These are phyloP conservation scores for Penicillium rolfsii DNA, from an alignment of 2,329 filamentous ascomycete genomes.

Conservation along the genomic window DNA sequence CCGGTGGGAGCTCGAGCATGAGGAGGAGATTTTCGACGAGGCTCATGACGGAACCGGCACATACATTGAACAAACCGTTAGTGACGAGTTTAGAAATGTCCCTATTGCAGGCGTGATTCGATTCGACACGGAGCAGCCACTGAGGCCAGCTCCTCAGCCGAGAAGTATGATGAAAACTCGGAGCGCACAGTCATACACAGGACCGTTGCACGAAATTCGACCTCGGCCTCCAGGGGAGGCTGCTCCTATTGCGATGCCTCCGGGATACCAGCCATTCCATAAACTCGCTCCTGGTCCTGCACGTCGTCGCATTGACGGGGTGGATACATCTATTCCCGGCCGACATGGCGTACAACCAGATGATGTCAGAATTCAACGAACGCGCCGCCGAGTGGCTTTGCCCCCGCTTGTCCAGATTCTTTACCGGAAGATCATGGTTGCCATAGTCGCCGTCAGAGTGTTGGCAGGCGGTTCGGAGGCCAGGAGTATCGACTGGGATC, in stretches of 20 bases:
- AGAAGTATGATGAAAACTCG: conserved; percentile 15
- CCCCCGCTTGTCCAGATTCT: conserved; percentile 33
- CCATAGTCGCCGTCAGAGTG: conserved; percentile 50
- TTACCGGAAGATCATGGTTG: conserved; percentile 44
- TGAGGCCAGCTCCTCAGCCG: neutral
- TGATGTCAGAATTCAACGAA: neutral
- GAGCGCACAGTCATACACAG: neutral
- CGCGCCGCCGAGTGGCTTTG: conserved; percentile 23
- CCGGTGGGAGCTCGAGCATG: conserved; percentile 43
- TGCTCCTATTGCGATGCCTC: neutral
- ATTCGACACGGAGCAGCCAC: conserved; percentile 35
- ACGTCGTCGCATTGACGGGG: conserved; percentile 35
- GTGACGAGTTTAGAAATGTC: conserved; percentile 35
- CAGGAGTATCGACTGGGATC: conserved; percentile 49
- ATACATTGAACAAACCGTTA: conserved; percentile 46
- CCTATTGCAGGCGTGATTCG: conserved; percentile 39
- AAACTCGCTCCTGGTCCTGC: conserved; percentile 3
- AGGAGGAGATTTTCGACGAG: conserved; percentile 33
- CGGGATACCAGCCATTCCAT: neutral
- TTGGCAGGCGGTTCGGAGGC: conserved; percentile 51
- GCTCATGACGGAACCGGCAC: conserved; percentile 24
- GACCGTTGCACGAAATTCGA: neutral
- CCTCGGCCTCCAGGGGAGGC: neutral
- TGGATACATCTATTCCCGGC: conserved; percentile 21
- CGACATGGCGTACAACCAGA: conserved; percentile 1